These are phyloP conservation scores for Saccharomyces hybrid DNA, from an alignment of 1,139 yeast genomes.

Conservation along the genomic window DNA sequence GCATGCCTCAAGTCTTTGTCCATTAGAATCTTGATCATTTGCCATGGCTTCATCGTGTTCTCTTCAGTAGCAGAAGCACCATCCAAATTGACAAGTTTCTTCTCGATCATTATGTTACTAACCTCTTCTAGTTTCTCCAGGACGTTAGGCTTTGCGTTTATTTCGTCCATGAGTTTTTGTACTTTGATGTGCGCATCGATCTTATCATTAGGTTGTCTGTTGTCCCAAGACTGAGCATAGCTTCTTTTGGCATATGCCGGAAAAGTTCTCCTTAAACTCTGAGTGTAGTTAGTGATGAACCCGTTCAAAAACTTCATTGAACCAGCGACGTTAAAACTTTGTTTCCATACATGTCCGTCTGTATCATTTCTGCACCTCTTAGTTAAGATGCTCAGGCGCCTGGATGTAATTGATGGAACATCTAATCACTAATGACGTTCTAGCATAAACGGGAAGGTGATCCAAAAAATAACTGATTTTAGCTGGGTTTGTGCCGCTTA, in stretches of 20 bases:
- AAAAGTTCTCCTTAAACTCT: not conserved
- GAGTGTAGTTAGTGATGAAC: not conserved
- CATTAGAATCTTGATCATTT: conserved; percentile 24
- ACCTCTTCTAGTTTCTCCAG: conserved; percentile 18
- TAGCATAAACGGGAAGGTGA: too few relatives aligned
- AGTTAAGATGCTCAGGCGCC: too few relatives aligned
- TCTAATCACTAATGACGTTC: too few relatives aligned
- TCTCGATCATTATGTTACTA: conserved; percentile 18
- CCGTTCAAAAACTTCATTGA: not conserved
- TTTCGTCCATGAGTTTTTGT: conserved; percentile 20
- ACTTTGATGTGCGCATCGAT: conserved; percentile 22
- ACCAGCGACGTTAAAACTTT: not conserved
- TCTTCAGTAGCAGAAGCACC: conserved; percentile 10
- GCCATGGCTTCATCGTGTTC: conserved; percentile 16
- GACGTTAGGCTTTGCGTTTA: conserved; percentile 20
- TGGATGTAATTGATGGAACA: too few relatives aligned
- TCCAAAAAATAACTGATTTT: too few relatives aligned
- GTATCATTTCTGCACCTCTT: too few relatives aligned
- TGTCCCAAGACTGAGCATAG: conserved; percentile 27
- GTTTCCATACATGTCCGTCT: not conserved
- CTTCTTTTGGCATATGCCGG: conserved; percentile 6
- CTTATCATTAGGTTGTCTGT: conserved; percentile 14
- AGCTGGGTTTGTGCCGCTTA: too few relatives aligned
- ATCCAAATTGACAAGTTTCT: conserved; percentile 17
- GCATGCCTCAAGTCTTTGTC: conserved; percentile 24